Evolutionary conservation across 1,284 basidiomycete genomes (phyloP).

Genomic region (Boletellus deceptivus): DNA sequence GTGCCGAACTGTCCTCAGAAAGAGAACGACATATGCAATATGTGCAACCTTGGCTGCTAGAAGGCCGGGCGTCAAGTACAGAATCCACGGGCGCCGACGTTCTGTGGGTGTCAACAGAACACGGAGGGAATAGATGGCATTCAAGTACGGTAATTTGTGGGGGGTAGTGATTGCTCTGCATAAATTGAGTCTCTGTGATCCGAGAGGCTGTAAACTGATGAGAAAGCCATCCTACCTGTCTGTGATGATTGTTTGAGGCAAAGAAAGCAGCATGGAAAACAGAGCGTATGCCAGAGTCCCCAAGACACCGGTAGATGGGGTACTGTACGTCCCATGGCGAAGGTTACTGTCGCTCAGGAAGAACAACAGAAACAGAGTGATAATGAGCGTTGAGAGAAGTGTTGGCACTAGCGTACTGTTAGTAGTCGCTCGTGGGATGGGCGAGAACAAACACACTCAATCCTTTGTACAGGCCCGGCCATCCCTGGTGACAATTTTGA

Average conservation of each 20-base stretch:
- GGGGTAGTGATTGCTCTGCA: conserved; percentile 83
- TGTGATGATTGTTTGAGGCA: conserved; percentile 51
- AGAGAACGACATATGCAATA: conserved; percentile 59
- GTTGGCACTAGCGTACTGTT: conserved; percentile 62
- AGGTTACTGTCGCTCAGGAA: conserved; percentile 54
- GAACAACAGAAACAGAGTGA: conserved; percentile 56
- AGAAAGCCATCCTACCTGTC: conserved; percentile 1
- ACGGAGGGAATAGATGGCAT: conserved; percentile 61
- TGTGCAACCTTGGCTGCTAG: conserved; percentile 68
- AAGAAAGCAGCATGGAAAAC: conserved; percentile 69
- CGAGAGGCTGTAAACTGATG: neutral
- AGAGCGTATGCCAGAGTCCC: conserved; percentile 62
- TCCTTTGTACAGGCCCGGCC: conserved; percentile 80
- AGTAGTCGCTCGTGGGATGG: conserved; percentile 5
- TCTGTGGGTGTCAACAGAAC: conserved; percentile 82
- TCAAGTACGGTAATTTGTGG: conserved; percentile 71
- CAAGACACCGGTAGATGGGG: conserved; percentile 67
- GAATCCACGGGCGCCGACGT: conserved; percentile 71
- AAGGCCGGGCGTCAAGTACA: conserved; percentile 85
- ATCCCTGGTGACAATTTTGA: conserved; percentile 53
- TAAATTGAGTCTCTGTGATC: neutral
- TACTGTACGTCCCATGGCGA: conserved; percentile 63
- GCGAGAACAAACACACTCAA: conserved; percentile 52
- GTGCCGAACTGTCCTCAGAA: conserved; percentile 63
- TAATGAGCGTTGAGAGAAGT: conserved; percentile 56